phyloP scores from a whole-genome alignment of 345 rosid species.

The Eutrema yunnanense region DNA sequence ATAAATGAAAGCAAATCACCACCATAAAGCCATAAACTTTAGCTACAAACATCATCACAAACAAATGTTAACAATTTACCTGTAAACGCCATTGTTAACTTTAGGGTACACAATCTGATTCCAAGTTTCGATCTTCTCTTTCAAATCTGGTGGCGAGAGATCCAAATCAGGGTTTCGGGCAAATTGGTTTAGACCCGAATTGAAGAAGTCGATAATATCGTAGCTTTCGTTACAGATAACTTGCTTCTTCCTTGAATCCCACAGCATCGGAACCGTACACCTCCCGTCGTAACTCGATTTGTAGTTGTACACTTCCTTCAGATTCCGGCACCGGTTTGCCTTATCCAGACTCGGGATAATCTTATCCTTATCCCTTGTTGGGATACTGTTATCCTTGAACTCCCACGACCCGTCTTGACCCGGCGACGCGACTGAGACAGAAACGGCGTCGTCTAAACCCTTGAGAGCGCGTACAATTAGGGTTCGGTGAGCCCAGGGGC shows the following conservation, averaged over 20 bases:
- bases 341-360: constrained; percentile 58
- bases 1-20: neutral
- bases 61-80: constrained; percentile 23
- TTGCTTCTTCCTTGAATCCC: constrained; percentile 59
- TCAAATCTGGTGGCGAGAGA: constrained; percentile 47
- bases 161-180: constrained; percentile 53
- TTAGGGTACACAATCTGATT: constrained; percentile 64
- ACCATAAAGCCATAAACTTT: too few species aligned
- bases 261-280: constrained; percentile 78
- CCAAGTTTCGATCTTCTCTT: constrained; percentile 59
- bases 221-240: constrained; percentile 80
- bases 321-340: constrained; percentile 48
- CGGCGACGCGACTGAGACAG: constrained; percentile 66
- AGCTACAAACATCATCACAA: too few species aligned
- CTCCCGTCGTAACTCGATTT: constrained; percentile 54
- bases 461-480: constrained; percentile 75
- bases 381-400: constrained; percentile 30
- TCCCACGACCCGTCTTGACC: constrained; percentile 87
- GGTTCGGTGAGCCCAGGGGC: constrained; percentile 96
- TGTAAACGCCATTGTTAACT: constrained; percentile 80
- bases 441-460: constrained; percentile 61
- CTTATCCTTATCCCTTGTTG: constrained; percentile 18
- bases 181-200: constrained; percentile 50
- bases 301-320: constrained; percentile 65
- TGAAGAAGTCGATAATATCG: constrained; percentile 63